Conservation (phyloP, 768 basidiomycete genomes). For the Macrolepiota dolichaula region DNA sequence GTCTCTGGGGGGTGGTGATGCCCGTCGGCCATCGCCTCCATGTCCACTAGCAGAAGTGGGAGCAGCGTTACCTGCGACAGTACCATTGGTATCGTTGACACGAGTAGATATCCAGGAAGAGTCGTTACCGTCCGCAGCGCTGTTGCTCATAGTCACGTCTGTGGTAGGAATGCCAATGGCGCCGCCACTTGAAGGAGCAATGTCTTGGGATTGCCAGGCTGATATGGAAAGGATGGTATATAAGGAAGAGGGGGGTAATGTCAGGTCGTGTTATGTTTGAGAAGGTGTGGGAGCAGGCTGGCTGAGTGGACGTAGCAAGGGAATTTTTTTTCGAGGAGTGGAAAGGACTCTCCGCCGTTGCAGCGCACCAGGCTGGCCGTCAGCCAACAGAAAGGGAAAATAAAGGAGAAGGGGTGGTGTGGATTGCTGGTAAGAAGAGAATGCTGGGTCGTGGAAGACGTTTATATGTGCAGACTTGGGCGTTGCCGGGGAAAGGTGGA, state of each 20-base stretch:
- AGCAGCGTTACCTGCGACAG: conserved; percentile 3
- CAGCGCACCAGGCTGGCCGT: conserved; percentile 34
- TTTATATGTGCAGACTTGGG: background rate
- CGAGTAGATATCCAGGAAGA: background rate
- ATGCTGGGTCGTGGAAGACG: conserved; percentile 2
- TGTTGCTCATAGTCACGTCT: conserved; percentile 38
- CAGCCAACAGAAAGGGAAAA: conserved; percentile 34
- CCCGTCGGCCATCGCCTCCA: conserved; percentile 46
- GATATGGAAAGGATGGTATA: conserved; percentile 26
- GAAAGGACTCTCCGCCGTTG: conserved; percentile 7
- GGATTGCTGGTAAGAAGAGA: conserved; percentile 27
- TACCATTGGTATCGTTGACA: background rate
- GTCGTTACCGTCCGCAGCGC: conserved; percentile 39
- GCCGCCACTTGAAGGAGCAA: conserved; percentile 53
- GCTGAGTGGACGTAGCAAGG: background rate
- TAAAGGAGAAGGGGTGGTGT: conserved; percentile 18
- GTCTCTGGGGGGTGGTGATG: conserved; percentile 34
- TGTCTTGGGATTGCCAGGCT: conserved; percentile 87
- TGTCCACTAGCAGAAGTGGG: conserved; percentile 27
- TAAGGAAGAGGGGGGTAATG: conserved; percentile 12
- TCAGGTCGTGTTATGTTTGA: conserved; percentile 5
- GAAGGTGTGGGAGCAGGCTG: conserved; percentile 1
- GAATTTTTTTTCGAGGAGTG: background rate
- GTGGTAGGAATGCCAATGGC: conserved; percentile 72
- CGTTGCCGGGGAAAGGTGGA: conserved; percentile 8